A percentile compares a stretch with the other conserved stretches of the same genome.
Evolutionary conservation across 345 rosid species (phyloP).

Genomic region (Raphanus sativus): DNA sequence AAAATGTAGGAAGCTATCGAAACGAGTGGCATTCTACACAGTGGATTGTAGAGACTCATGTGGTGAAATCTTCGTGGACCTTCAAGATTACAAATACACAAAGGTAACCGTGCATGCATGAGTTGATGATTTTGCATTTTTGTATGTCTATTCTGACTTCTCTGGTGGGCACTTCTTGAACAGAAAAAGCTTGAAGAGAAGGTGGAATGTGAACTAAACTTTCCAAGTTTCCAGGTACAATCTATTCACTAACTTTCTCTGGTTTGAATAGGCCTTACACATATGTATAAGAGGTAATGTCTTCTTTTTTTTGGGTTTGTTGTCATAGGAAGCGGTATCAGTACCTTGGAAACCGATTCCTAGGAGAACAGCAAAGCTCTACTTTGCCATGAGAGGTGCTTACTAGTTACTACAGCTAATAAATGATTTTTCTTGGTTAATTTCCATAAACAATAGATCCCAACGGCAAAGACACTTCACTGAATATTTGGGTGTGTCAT

Average conservation of each 20-base stretch:
- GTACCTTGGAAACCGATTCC: slow-evolving; percentile 83
- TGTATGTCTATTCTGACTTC: neutral
- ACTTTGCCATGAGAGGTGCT: slow-evolving; percentile 83
- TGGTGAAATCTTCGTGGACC: slow-evolving; percentile 89
- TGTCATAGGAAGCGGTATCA: slow-evolving; percentile 62
- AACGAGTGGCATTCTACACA: slow-evolving; percentile 77
- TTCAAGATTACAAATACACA: slow-evolving; percentile 60
- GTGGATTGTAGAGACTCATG: slow-evolving; percentile 83
- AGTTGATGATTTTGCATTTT: neutral
- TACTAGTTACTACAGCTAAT: neutral
- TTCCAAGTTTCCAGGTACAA: slow-evolving; percentile 83
- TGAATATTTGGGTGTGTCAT: neutral
- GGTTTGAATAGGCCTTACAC: neutral
- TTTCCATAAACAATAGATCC: neutral
- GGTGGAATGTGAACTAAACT: slow-evolving; percentile 54
- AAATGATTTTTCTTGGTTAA: neutral
- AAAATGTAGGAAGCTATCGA: slow-evolving; percentile 70
- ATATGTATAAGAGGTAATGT: slow-evolving; percentile 38
- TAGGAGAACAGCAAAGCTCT: slow-evolving; percentile 72
- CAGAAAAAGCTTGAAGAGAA: slow-evolving; percentile 75
- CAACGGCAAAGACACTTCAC: neutral
- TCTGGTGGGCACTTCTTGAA: neutral
- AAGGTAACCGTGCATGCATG: slow-evolving; percentile 40
- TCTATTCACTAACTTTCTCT: neutral
- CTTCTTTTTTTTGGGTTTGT: neutral